Evolutionary conservation across 192 early-diverging fungal species (phyloP), one percentile per base, ranked within the genome.

Genomic region (Phycomyces blakesleeanus): DNA sequence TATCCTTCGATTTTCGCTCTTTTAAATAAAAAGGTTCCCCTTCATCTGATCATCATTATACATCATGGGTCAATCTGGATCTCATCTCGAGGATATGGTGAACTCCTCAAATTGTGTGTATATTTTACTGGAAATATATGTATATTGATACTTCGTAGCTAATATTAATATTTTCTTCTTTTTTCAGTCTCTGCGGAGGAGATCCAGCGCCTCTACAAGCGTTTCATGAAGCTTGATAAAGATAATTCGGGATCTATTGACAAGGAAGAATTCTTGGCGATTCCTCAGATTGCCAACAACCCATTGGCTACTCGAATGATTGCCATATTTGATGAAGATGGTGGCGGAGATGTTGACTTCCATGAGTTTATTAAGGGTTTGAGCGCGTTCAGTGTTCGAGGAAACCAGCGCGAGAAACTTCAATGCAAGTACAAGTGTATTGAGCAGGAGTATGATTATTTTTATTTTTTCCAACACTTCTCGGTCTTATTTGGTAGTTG

Each of bases 331-430:
- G 98, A 99, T 76, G 87, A 87, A 40, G 98, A 99, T 76, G 98
- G 96, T 55, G 91, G 92, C 47, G 98, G 98, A 52, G 96, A 99
- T 75, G 92, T 99, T 0, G 95, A 99, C 75, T 99, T 99, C 78
- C 93, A 93, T 64, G 96, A 99, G 81, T 99, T 99, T 72, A 95
- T 99, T 60, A 84, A 82, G 9, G 98, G 96, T 0, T 75, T 99
- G 58, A 92, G 90, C 67, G 94, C 91, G 0, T 99, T 99, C 66
- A 94, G 91, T 53, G 87, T 89, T 42, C 94, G 96, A 61, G 95
- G 98, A 52, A 93, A 94, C 62, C 91, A 94, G 81, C 80, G 89
- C 55, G 94, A 97, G 67, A 99, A 99, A 77, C 81, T 99, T 65
- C 85, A 85, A 56, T 99, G 92, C 93, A 81, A 76, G 79, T 80